Percentiles rank a stretch among this genome's conserved stretches.
phyloP scores from a whole-genome alignment of 768 basidiomycete species.

The Rhodotorula babjevae region DNA sequence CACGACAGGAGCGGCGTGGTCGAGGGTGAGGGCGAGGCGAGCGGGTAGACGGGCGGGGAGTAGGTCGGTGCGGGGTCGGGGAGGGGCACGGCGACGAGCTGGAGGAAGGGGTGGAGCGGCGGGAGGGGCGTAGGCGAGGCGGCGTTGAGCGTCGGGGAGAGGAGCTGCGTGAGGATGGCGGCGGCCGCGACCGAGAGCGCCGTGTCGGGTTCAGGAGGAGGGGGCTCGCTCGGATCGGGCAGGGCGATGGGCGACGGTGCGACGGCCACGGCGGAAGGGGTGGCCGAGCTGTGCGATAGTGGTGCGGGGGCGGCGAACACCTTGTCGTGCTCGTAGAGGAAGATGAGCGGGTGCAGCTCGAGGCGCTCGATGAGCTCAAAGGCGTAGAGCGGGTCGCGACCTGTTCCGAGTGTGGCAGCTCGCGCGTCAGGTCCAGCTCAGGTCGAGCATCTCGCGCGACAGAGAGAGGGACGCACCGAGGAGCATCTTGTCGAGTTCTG shows the following conservation, averaged over 20 bases:
- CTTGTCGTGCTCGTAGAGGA: conserved; percentile 39
- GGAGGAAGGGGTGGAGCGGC: conserved; percentile 20
- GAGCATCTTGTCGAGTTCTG: conserved; percentile 91
- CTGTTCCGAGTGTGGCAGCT: conserved; percentile 48
- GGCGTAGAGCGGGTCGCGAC: conserved; percentile 66
- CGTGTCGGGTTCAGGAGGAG: conserved; percentile 12
- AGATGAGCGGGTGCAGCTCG: conserved; percentile 57
- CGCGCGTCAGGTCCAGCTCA: background rate
- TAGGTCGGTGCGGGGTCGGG: background rate
- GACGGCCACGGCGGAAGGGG: background rate
- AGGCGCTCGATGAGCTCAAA: conserved; percentile 71
- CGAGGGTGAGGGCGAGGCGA: conserved; percentile 10
- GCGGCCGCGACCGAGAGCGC: conserved; percentile 49
- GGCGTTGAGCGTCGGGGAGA: background rate
- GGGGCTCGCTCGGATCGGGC: conserved; percentile 48
- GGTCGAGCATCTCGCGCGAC: background rate
- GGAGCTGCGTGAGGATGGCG: conserved; percentile 54
- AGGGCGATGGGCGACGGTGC: background rate
- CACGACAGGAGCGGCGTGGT: conserved; percentile 44
- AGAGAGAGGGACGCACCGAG: conserved; percentile 56
- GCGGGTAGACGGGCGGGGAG: conserved; percentile 8
- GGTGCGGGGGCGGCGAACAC: background rate
- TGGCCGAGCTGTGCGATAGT: background rate
- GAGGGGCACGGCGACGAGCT: background rate
- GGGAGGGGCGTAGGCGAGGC: background rate